Evolutionary conservation across 139 green algal species (phyloP), one percentile per base, ranked within the genome.

Genomic region (Tetradesmus lagerheimii): DNA sequence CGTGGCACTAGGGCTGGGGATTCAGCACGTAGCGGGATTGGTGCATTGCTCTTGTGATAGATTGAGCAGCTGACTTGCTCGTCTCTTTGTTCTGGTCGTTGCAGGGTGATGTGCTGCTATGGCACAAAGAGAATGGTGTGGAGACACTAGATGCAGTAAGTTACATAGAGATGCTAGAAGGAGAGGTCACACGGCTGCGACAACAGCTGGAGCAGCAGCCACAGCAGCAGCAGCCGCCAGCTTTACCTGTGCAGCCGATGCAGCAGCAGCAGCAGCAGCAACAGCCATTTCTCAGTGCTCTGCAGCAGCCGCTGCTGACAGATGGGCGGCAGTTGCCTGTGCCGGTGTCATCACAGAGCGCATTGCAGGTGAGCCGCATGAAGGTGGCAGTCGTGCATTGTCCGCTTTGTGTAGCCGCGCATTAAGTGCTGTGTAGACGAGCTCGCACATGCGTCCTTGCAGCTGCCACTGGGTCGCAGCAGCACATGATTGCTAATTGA

Each of bases 141-240:
- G 92, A 95, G 81, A 41, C 83, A 9, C 37, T 97, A 41, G 88
- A 92, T 16, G 96, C 94, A 20, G 78, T 91, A 12, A 79, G 96
- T 37, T 98, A 98, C 94, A 97, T 98, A 34, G 91, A 97, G 81
- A 77, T 93, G 62, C 91, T 98, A 12, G 96, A 98, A 86, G 86
- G 53, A 1, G 93, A 96, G 66, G 76, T 96, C 35, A 41, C 31
- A 3, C 47, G 78, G 20, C 83, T 96, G 18, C 86, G 85, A 16
- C 71, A 89, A 31, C 85, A 89, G 85, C 45, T 89, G 37, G 71
- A 84, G 25, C 64, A 89, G 71, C 85, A 89, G 85, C 39, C 79
- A 53, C 84, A 83, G 43, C 45, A 57, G 67, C 82, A 77, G 83
- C 83, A 80, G 64, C 83, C 75, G 38, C 83, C 12, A 62, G 47